Evolutionary conservation across 2,329 filamentous ascomycete species (phyloP).

Genomic region (Fusarium nanum): DNA sequence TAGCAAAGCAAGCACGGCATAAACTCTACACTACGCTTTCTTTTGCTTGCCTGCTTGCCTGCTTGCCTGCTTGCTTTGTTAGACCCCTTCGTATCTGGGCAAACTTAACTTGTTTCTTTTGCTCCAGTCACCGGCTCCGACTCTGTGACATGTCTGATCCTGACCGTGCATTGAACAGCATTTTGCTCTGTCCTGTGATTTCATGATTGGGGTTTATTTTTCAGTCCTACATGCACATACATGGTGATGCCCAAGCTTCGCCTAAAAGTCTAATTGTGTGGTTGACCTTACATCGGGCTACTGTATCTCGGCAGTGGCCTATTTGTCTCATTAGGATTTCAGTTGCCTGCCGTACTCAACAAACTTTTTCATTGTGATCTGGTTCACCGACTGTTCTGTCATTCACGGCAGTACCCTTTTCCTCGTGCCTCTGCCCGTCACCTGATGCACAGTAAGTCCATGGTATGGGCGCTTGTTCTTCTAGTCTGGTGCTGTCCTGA

Average conservation of each 20-base stretch:
- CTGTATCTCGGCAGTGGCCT: constrained; percentile 7
- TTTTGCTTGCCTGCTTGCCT: neutral
- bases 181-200: neutral
- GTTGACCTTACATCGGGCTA: neutral
- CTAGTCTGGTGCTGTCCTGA: constrained; percentile 26
- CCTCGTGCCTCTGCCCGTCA: constrained; percentile 16
- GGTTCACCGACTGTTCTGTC: constrained; percentile 29
- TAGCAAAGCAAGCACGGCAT: constrained; percentile 1
- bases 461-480: constrained; percentile 20
- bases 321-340: neutral
- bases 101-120: neutral
- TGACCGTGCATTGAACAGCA: neutral
- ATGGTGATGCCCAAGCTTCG: constrained; percentile 26
- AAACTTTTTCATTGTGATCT: neutral
- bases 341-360: constrained; percentile 9
- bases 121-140: neutral
- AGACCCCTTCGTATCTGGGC: neutral
- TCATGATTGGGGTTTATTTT: constrained; percentile 5
- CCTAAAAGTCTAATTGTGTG: constrained; percentile 42
- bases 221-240: neutral
- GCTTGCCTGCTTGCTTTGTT: neutral
- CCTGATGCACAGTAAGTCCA: constrained; percentile 4
- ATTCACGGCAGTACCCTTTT: neutral
- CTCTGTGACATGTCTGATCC: neutral
- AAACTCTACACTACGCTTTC: constrained; percentile 26